Evolutionary conservation across 1,284 basidiomycete genomes (phyloP), one percentile per base, ranked within the genome.

Genomic region (Termitomyces sp.): DNA sequence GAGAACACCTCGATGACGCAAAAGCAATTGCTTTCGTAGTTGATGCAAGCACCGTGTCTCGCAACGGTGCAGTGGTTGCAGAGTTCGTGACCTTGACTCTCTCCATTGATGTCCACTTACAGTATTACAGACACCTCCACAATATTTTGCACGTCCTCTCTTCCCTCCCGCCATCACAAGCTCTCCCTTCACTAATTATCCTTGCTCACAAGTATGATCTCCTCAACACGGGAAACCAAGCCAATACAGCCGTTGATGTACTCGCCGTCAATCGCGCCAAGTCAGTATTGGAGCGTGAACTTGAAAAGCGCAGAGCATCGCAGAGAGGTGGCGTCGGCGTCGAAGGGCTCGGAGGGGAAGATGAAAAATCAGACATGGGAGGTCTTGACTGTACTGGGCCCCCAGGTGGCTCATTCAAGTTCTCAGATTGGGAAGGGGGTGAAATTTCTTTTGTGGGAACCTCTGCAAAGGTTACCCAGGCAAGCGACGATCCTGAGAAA

Each of bases 371-470:
- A 3, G 83, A 84, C 40, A 70, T 84, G 68, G 84, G 82, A 44
- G 86, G 86, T 2, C 65, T 89, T 47, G 85, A 88, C 36, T 84
- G 82, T 62, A 76, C 65, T 62, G 77, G 77, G 17, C 65, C 70
- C 40, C 69, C 72, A 41, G 77, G 73, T 9, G 76, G 75, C 0
- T 64, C 71, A 17, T 90, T 90, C 73, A 81, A 73, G 61, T 91
- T 92, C 63, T 75, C 75, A 2, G 80, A 85, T 45, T 92, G 89
- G 89, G 89, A 91, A 61, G 89, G 87, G 2, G 88, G 90, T 7
- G 83, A 89, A 28, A 71, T 90, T 15, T 66, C 71, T 1, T 87
- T 90, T 63, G 60, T 83, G 38, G 85, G 80, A 31, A 85, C 81
- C 0, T 86, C 77, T 55, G 74, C 81, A 24, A 71, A 70, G 36